These are phyloP conservation scores for Gymnopilus dilepis DNA, from an alignment of 768 basidiomycete species.

Conservation along the genomic window DNA sequence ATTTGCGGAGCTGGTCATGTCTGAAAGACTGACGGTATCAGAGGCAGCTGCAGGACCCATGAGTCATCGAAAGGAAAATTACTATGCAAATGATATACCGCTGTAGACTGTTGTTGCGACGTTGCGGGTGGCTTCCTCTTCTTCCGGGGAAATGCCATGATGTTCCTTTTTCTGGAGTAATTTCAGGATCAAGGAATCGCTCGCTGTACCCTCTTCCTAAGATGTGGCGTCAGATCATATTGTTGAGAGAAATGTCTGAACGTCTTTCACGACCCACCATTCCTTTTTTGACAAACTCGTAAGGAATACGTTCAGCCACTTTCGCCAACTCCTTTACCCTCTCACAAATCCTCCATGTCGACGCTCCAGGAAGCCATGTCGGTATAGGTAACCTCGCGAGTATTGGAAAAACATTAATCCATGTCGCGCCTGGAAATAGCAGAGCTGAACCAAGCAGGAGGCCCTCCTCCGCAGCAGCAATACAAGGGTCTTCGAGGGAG, in stretches of 20 bases:
- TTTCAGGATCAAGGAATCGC: conserved; percentile 15
- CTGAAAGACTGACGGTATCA: conserved; percentile 17
- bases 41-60: conserved; percentile 16
- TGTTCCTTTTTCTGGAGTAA: conserved; percentile 9
- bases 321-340: conserved; percentile 24
- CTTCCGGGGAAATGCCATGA: neutral
- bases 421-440: conserved; percentile 7
- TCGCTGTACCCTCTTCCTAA: conserved; percentile 14
- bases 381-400: conserved; percentile 20
- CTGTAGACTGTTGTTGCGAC: conserved; percentile 21
- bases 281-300: conserved; percentile 11
- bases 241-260: neutral
- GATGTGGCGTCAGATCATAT: neutral
- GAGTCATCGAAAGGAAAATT: neutral
- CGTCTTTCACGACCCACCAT: conserved; percentile 1
- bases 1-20: neutral
- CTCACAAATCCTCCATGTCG: neutral
- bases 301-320: conserved; percentile 14
- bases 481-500: conserved; percentile 18
- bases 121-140: conserved; percentile 9
- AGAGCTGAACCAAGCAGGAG: conserved; percentile 9
- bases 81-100: conserved; percentile 8
- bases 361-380: conserved; percentile 27
- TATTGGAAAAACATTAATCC: conserved; percentile 20
- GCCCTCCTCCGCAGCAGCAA: conserved; percentile 10